phyloP scores from a whole-genome alignment of 2,329 filamentous ascomycete genomes.

The Stenocarpella maydis region DNA sequence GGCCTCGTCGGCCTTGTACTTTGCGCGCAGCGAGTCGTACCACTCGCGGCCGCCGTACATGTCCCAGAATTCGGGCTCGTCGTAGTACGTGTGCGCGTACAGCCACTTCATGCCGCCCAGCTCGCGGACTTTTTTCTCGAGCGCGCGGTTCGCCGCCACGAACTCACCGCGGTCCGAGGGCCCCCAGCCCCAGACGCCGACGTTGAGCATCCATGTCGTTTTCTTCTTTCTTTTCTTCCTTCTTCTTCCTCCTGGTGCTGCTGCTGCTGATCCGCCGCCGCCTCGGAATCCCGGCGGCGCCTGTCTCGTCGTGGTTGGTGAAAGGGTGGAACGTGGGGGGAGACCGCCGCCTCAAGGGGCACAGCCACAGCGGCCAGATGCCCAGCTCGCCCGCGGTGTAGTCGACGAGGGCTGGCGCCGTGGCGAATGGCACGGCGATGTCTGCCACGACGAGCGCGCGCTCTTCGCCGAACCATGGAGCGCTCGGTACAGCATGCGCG shows the following conservation, averaged over 20 bases:
- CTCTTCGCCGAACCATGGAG: slow-evolving; percentile 73
- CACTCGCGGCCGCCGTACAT: slow-evolving; percentile 65
- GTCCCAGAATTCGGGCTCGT: slow-evolving; percentile 74
- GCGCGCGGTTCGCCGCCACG: slow-evolving; percentile 71
- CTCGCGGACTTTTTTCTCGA: slow-evolving; percentile 74
- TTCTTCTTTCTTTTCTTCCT: too few species aligned
- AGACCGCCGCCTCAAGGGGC: slow-evolving; percentile 59
- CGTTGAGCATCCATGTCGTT: slow-evolving; percentile 62
- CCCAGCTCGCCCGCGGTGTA: slow-evolving; percentile 59
- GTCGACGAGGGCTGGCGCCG: slow-evolving; percentile 61
- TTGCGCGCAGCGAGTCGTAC: slow-evolving; percentile 69
- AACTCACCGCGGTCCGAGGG: slow-evolving; percentile 66
- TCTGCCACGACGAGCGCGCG: slow-evolving; percentile 73
- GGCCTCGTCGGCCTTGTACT: slow-evolving; percentile 63
- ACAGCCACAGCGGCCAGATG: slow-evolving; percentile 70
- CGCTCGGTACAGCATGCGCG: slow-evolving; percentile 77
- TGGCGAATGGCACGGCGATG: slow-evolving; percentile 64
- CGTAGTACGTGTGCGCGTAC: slow-evolving; percentile 86
- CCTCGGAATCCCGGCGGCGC: too few species aligned
- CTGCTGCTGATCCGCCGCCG: too few species aligned
- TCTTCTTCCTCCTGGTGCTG: too few species aligned
- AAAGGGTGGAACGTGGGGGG: slow-evolving; percentile 66
- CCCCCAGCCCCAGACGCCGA: slow-evolving; percentile 84
- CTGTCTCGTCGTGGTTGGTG: slow-evolving; percentile 50
- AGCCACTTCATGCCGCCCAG: slow-evolving; percentile 86